These are phyloP conservation scores for Aspergillus ochraceus DNA, from an alignment of 2,329 filamentous ascomycete species.

Conservation along the genomic window DNA sequence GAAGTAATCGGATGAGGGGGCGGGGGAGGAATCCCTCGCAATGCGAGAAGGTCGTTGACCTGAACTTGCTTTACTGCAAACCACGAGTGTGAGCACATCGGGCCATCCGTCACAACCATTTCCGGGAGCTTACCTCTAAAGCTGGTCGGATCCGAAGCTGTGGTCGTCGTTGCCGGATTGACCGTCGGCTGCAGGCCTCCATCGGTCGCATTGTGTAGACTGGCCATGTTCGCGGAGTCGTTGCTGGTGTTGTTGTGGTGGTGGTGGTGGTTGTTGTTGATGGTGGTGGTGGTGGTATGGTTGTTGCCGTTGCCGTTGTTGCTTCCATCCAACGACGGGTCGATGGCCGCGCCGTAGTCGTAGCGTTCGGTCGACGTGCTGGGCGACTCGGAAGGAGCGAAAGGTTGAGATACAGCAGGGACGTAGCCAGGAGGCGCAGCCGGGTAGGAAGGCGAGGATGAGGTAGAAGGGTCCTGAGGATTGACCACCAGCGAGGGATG, in stretches of 20 bases:
- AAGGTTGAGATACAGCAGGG: slow-evolving; percentile 39
- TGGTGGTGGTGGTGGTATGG: background rate
- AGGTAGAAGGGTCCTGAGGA: slow-evolving; percentile 36
- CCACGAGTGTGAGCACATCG: slow-evolving; percentile 42
- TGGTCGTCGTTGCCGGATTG: slow-evolving; percentile 23
- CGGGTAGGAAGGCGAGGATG: slow-evolving; percentile 30
- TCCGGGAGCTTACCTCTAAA: slow-evolving; percentile 49
- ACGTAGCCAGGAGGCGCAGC: slow-evolving; percentile 41
- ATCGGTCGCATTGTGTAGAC: slow-evolving; percentile 34
- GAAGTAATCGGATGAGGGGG: slow-evolving; percentile 54
- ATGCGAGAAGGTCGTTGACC: slow-evolving; percentile 70
- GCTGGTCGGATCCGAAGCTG: slow-evolving; percentile 43
- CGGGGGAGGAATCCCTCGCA: slow-evolving; percentile 61
- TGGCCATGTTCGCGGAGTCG: slow-evolving; percentile 29
- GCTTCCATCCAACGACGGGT: slow-evolving; percentile 63
- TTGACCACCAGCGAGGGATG: slow-evolving; percentile 43
- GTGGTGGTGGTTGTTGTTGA: background rate
- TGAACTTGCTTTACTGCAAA: slow-evolving; percentile 64
- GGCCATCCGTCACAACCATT: background rate
- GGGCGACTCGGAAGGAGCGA: slow-evolving; percentile 41
- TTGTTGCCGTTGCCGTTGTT: slow-evolving; percentile 9
- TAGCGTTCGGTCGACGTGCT: slow-evolving; percentile 47
- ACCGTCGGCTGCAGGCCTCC: slow-evolving; percentile 27
- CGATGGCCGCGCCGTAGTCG: slow-evolving; percentile 63
- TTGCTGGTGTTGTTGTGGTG: background rate